These are phyloP conservation scores for Acer campestre DNA, from an alignment of 345 rosid genomes.

Conservation along the genomic window DNA sequence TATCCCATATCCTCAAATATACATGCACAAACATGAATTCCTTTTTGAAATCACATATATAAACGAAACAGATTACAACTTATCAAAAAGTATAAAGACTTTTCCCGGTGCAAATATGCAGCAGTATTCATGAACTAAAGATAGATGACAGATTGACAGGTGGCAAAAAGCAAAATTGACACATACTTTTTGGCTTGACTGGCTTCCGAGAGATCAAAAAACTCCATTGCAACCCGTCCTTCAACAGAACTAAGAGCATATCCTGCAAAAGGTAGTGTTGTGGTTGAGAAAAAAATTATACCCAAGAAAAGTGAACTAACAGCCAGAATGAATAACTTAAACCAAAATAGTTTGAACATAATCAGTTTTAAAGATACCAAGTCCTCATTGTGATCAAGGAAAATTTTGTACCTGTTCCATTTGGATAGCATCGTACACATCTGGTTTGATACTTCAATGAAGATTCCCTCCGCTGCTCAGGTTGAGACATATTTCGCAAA, in stretches of 20 bases:
- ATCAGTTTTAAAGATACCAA: not conserved
- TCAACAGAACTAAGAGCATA: slow-evolving; percentile 98
- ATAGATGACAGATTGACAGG: not conserved
- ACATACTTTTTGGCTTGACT: slow-evolving; percentile 94
- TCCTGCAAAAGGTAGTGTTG: slow-evolving; percentile 54
- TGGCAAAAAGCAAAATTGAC: not conserved
- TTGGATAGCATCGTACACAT: slow-evolving; percentile 93
- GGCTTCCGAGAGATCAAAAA: slow-evolving; percentile 89
- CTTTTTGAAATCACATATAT: not conserved
- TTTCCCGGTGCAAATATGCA: not conserved
- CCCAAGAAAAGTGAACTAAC: not conserved
- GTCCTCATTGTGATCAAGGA: not conserved
- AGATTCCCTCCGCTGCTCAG: slow-evolving; percentile 95
- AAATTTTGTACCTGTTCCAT: slow-evolving; percentile 69
- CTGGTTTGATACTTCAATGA: slow-evolving; percentile 94
- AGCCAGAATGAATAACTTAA: not conserved
- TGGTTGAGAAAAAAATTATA: slow-evolving; percentile 15
- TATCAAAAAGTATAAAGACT: not conserved
- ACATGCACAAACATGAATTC: not conserved
- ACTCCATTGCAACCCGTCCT: slow-evolving; percentile 98
- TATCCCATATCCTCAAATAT: not conserved
- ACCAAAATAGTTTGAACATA: not conserved
- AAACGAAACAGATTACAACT: not conserved
- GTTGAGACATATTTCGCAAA: slow-evolving; percentile 91
- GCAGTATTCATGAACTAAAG: not conserved